Conservation (phyloP, 768 basidiomycete genomes). For the Boletus insuetus region DNA sequence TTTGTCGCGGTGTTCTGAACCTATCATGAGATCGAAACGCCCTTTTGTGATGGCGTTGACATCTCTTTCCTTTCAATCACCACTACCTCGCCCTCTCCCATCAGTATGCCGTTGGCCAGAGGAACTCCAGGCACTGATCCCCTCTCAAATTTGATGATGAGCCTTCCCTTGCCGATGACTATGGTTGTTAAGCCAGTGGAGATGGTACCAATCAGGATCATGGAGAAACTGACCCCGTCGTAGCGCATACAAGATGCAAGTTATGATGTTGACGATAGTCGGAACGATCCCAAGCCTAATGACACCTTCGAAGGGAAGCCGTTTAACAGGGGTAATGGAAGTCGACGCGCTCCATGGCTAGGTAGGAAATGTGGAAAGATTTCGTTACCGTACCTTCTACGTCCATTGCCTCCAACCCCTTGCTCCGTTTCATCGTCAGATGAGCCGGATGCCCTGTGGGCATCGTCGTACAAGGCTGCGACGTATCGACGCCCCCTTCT, state of each 20-base stretch:
- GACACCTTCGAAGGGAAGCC: too few relatives aligned
- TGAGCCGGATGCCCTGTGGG: constrained; percentile 27
- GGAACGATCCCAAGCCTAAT: too few relatives aligned
- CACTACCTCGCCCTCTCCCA: constrained; percentile 15
- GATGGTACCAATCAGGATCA: constrained; percentile 34
- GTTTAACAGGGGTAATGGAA: constrained; percentile 12
- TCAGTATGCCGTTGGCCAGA: constrained; percentile 30
- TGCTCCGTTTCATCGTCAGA: constrained; percentile 21
- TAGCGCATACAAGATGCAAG: constrained; percentile 25
- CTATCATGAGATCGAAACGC: constrained; percentile 21
- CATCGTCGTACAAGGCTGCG: constrained; percentile 27
- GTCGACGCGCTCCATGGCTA: constrained; percentile 15
- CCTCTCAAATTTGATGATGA: constrained; percentile 10
- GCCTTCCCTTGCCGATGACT: constrained; percentile 26
- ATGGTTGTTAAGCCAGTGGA: constrained; percentile 23
- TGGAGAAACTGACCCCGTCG: constrained; percentile 33
- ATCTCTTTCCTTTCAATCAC: constrained; percentile 29
- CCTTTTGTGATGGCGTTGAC: constrained; percentile 35
- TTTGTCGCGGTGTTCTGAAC: not conserved
- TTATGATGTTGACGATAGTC: constrained; percentile 13
- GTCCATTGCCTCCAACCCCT: not conserved
- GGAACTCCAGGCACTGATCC: constrained; percentile 21
- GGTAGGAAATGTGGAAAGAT: constrained; percentile 15
- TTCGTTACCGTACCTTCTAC: constrained; percentile 13
- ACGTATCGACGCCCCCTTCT: constrained; percentile 27